A percentile compares a stretch with the other conserved stretches of the same genome.
These are phyloP conservation scores for Talaromyces sp. DNA, from an alignment of 2,329 filamentous ascomycete species.

Conservation along the genomic window DNA sequence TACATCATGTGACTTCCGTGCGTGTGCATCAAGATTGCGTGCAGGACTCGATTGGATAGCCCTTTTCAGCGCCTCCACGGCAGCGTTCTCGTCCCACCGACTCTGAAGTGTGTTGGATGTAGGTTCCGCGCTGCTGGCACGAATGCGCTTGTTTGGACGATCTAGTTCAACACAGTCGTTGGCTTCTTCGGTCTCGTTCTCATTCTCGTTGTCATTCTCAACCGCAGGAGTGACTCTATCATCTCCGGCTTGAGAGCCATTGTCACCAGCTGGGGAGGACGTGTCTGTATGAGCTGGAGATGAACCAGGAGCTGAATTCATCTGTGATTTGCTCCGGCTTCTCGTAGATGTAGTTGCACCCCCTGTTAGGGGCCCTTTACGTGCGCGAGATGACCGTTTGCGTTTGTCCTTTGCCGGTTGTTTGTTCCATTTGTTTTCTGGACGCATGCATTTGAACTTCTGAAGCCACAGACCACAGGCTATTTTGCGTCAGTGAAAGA, in stretches of 20 bases:
- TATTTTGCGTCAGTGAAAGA: conserved; percentile 27
- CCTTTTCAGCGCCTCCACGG: conserved; percentile 48
- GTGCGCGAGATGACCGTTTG: conserved; percentile 37
- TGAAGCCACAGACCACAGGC: conserved; percentile 92
- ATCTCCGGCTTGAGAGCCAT: conserved; percentile 21
- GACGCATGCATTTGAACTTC: conserved; percentile 81
- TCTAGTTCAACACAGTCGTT: conserved; percentile 22
- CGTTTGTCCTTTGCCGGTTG: conserved; percentile 45
- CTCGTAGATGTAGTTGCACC: conserved; percentile 30
- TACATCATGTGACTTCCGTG: conserved; percentile 43
- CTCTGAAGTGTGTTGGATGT: conserved; percentile 31
- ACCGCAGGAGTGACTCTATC: conserved; percentile 33
- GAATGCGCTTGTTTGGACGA: conserved; percentile 38
- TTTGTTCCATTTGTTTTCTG: conserved; percentile 77
- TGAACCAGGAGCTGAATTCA: conserved; percentile 32
- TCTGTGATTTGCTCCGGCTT: conserved; percentile 30
- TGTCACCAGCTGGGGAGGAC: conserved; percentile 32
- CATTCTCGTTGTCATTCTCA: conserved; percentile 36
- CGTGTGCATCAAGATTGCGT: conserved; percentile 47
- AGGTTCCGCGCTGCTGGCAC: conserved; percentile 49
- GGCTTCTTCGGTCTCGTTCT: conserved; percentile 29
- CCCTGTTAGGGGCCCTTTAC: conserved; percentile 34
- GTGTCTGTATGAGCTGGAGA: conserved; percentile 38
- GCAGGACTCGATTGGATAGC: conserved; percentile 62
- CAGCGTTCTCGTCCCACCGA: conserved; percentile 38